Percentiles rank a stretch among this genome's conserved stretches.
Evolutionary conservation across 139 green algal species (phyloP).

Genomic region (Auxenochlorella protothecoides): DNA sequence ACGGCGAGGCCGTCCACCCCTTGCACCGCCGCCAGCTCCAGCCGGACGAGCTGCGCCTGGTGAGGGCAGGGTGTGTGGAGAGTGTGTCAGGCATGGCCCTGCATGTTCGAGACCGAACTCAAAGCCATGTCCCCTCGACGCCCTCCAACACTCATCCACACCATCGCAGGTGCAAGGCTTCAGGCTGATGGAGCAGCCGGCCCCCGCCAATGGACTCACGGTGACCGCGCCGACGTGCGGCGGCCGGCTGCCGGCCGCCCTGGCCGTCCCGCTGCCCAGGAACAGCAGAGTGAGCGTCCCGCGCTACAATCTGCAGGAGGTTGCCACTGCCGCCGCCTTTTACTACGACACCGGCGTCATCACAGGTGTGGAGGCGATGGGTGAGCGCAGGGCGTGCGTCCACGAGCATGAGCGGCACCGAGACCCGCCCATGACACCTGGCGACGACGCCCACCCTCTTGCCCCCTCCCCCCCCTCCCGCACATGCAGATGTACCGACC

Average conservation of each 20-base stretch:
- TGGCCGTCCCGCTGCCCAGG: constrained; percentile 10
- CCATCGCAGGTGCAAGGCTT: constrained; percentile 22
- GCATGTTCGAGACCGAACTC: background rate
- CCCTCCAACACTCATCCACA: background rate
- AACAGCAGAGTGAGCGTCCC: constrained; percentile 5
- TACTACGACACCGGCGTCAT: background rate
- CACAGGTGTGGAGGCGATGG: too few species aligned
- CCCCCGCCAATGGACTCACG: constrained; percentile 5
- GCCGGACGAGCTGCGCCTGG: constrained; percentile 38
- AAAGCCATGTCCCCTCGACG: background rate
- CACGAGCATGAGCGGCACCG: background rate
- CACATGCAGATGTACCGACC: background rate
- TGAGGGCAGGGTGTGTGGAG: constrained; percentile 1
- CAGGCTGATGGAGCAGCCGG: constrained; percentile 23
- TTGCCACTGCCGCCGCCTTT: background rate
- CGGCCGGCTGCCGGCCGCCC: background rate
- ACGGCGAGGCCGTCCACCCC: constrained; percentile 21
- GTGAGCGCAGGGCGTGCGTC: too few species aligned
- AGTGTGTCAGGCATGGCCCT: background rate
- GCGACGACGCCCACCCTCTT: background rate
- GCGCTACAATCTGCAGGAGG: background rate
- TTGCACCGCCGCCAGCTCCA: constrained; percentile 17
- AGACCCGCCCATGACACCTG: too few species aligned
- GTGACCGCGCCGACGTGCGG: constrained; percentile 13
- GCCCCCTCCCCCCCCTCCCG: background rate